phyloP scores from a whole-genome alignment of 2,329 filamentous ascomycete genomes.

The Teratosphaeria epicoccoides region DNA sequence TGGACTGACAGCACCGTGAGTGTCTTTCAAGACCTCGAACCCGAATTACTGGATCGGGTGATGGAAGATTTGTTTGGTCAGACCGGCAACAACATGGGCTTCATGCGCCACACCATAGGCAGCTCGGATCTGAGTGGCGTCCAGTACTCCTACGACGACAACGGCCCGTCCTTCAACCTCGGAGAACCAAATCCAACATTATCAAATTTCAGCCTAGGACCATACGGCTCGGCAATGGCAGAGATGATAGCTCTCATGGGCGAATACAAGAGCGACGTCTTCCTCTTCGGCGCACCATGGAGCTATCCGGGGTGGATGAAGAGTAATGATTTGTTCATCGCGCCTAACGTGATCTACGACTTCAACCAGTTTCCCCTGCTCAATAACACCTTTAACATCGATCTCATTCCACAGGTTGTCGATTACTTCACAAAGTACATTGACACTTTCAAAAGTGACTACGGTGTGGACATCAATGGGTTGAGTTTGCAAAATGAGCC shows the following conservation, averaged over 20 bases:
- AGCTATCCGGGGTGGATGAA: constrained; percentile 33
- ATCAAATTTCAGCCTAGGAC: constrained; percentile 24
- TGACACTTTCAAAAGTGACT: constrained; percentile 22
- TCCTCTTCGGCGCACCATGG: constrained; percentile 30
- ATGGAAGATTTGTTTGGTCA: constrained; percentile 27
- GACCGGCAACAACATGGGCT: constrained; percentile 26
- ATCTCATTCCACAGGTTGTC: constrained; percentile 24
- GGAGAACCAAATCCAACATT: constrained; percentile 25
- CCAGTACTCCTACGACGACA: constrained; percentile 31
- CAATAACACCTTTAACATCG: constrained; percentile 28
- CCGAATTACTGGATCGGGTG: constrained; percentile 21
- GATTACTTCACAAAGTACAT: constrained; percentile 31
- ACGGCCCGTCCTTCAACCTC: constrained; percentile 21
- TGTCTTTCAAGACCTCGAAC: constrained; percentile 25
- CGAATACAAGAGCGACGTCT: constrained; percentile 25
- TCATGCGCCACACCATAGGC: constrained; percentile 33
- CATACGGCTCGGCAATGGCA: constrained; percentile 29
- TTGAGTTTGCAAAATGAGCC: constrained; percentile 32
- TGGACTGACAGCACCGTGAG: constrained; percentile 31
- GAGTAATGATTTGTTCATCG: constrained; percentile 24
- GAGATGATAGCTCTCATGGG: constrained; percentile 29
- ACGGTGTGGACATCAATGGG: constrained; percentile 27
- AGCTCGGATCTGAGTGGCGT: constrained; percentile 26
- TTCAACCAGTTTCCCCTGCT: constrained; percentile 4
- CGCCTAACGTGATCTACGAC: constrained; percentile 7